phyloP scores from a whole-genome alignment of 768 basidiomycete species.

The Tylopilus intermedius region DNA sequence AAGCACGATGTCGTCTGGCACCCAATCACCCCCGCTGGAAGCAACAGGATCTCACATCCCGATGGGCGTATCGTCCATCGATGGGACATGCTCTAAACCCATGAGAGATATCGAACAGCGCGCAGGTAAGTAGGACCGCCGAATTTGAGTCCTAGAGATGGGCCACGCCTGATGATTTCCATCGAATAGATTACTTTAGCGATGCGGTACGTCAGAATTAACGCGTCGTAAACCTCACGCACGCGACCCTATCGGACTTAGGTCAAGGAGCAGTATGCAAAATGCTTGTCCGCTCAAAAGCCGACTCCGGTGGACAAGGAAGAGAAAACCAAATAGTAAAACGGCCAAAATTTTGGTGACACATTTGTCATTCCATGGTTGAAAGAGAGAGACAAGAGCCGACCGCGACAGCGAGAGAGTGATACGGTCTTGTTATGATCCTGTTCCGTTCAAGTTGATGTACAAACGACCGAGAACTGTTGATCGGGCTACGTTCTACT shows the following conservation, averaged over 20 bases:
- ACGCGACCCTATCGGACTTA: background rate
- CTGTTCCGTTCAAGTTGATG: background rate
- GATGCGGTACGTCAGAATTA: conserved; percentile 20
- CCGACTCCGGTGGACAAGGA: conserved; percentile 9
- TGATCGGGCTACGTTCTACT: conserved; percentile 8
- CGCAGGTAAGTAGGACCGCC: conserved; percentile 38
- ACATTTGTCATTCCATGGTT: background rate
- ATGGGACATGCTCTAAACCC: conserved; percentile 31
- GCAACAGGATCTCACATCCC: conserved; percentile 42
- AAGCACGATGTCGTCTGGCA: conserved; percentile 32
- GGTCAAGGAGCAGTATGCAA: conserved; percentile 23
- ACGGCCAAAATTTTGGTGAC: background rate
- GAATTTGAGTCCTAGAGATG: background rate
- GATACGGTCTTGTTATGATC: background rate
- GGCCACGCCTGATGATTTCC: background rate
- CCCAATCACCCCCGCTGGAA: conserved; percentile 54
- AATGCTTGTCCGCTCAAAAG: conserved; percentile 9
- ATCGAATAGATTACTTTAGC: conserved; percentile 25
- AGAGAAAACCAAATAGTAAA: background rate
- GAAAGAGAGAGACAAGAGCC: background rate
- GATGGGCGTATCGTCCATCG: conserved; percentile 46
- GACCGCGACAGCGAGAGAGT: background rate
- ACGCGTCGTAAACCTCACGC: background rate
- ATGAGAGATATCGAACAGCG: conserved; percentile 43
- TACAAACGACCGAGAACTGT: conserved; percentile 4